Evolutionary conservation across 345 rosid species (phyloP).

Genomic region (thale cress (Arabidopsis thaliana)): TAIR10.1 NC_003076.8:6012001-6012500

Average conservation of each 20-base stretch:
- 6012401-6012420: background rate
- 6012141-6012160: conserved; percentile 81
- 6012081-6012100: background rate
- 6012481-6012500: conserved; percentile 4
- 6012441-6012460: background rate
- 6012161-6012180: conserved; percentile 90
- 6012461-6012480: background rate
- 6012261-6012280: conserved; percentile 9
- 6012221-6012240: background rate
- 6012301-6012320: conserved; percentile 93
- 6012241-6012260: background rate
- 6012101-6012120: conserved; percentile 70
- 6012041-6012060: conserved; percentile 21
- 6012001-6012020: conserved; percentile 96
- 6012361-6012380: conserved; percentile 93
- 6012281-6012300: conserved; percentile 45
- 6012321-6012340: conserved; percentile 82
- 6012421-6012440: conserved; percentile 17
- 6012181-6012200: conserved; percentile 45
- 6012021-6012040: conserved; percentile 94
- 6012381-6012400: conserved; percentile 86
- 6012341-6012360: conserved; percentile 88
- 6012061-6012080: background rate
- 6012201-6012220: conserved; percentile 3
- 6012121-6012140: conserved; percentile 97